Conservation (phyloP, 805 yeast species). For the Schwanniomyces yamadae region DNA sequence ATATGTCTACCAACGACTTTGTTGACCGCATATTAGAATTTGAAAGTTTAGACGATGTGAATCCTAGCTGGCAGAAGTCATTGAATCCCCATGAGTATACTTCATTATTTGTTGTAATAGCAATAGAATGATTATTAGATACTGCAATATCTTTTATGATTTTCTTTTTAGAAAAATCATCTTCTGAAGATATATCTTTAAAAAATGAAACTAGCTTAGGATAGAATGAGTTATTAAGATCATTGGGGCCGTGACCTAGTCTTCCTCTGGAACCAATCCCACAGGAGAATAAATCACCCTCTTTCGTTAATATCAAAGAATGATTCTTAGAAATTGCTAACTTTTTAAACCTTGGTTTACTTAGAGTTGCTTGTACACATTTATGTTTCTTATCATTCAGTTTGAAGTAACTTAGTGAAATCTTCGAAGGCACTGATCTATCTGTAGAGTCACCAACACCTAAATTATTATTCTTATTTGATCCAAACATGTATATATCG, state of each 20-base stretch:
- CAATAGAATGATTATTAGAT: constrained; percentile 69
- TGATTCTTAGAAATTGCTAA: constrained; percentile 64
- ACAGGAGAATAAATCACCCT: constrained; percentile 54
- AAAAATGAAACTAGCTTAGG: constrained; percentile 45
- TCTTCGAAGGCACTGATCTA: constrained; percentile 39
- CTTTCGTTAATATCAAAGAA: constrained; percentile 56
- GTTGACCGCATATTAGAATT: constrained; percentile 11
- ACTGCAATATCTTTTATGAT: constrained; percentile 40
- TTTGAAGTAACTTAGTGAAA: constrained; percentile 28
- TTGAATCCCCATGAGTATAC: constrained; percentile 82
- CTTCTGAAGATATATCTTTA: constrained; percentile 12
- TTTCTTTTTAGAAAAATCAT: constrained; percentile 8
- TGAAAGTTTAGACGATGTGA: constrained; percentile 14
- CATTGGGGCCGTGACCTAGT: constrained; percentile 54
- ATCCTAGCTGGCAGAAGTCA: constrained; percentile 64
- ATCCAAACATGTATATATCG: constrained; percentile 59
- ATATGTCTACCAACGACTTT: constrained; percentile 26
- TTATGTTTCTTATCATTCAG: constrained; percentile 5
- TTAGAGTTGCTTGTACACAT: constrained; percentile 14
- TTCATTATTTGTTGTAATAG: constrained; percentile 49
- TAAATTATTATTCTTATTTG: constrained; percentile 58
- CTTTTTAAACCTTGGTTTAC: constrained; percentile 45
- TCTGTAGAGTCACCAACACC: constrained; percentile 66
- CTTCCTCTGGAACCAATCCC: constrained; percentile 75
- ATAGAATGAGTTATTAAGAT: constrained; percentile 35